Percentiles rank a stretch among this genome's conserved stretches.
Conservation (phyloP, 495 filamentous ascomycete genomes). For the Evernia prunastri region DNA sequence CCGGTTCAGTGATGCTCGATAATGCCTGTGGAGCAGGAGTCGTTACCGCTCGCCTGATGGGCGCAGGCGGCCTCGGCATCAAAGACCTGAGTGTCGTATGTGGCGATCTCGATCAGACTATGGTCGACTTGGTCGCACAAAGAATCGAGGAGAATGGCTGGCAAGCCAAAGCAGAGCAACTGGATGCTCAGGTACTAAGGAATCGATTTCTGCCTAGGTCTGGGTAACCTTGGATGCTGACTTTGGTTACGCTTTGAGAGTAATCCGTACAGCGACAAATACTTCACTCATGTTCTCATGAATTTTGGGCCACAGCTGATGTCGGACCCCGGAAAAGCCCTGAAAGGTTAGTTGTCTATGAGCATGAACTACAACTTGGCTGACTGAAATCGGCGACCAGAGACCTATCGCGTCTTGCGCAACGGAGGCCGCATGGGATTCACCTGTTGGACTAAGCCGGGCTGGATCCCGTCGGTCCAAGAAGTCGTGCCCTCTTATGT, state of each 20-base stretch:
- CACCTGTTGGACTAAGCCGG: constrained; percentile 19
- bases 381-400: neutral
- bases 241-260: neutral
- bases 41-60: constrained; percentile 31
- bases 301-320: constrained; percentile 32
- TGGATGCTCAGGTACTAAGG: constrained; percentile 33
- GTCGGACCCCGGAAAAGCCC: neutral
- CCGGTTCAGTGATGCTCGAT: constrained; percentile 30
- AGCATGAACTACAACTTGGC: neutral
- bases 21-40: constrained; percentile 42
- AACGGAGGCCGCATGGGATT: constrained; percentile 29
- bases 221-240: neutral
- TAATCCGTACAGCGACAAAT: constrained; percentile 23
- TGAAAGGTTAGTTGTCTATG: neutral
- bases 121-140: constrained; percentile 31
- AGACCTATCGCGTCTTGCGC: constrained; percentile 22
- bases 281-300: constrained; percentile 34
- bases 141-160: constrained; percentile 32
- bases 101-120: constrained; percentile 34
- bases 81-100: constrained; percentile 31
- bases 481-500: neutral
- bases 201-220: no score
- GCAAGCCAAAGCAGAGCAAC: constrained; percentile 28
- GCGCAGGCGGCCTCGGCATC: constrained; percentile 22
- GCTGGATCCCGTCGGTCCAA: constrained; percentile 1